Evolutionary conservation across 352 stramenopile genomes (phyloP), one percentile per base, ranked within the genome.

Genomic region (Phytopythium oedochilum): DNA sequence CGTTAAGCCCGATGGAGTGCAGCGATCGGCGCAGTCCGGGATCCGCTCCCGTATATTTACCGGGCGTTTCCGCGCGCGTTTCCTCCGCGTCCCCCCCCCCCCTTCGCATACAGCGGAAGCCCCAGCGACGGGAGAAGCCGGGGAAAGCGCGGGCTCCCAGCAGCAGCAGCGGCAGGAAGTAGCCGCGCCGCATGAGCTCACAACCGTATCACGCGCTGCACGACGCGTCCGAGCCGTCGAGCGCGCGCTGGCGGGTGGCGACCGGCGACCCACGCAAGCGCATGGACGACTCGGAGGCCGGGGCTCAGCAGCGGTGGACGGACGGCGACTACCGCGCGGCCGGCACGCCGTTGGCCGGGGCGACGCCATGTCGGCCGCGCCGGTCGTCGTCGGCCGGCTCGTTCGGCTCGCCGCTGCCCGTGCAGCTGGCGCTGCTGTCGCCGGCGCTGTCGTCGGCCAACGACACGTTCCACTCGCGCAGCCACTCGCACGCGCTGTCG

Each of bases 401-500:
- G 15, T 43, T 18, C 36, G n/a, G n/a, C n/a, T 22, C 36, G 36
- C 23, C 36, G 18, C 10, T 11, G 36, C 1, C 0, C 5, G 22
- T n/a, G 7, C 34, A 39, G 12, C 9, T 39, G 7, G 8, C 35
- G 17, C 17, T 22, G 35, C 35, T 17, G 0, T 42, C 35, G 17
- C 17, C 35, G 4, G 35, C 43, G 43, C 0, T n/a, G 23, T 49
- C 43, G 8, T n/a, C 23, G 20, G 25, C 25, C 28, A 35, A 23
- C 23, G 28, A 36, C 45, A 8, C 20, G 39, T 45, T 26, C 1
- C 63, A 63, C n/a, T 64, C 50, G 53, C 70, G 50, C 42, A 73
- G 68, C 28, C 70, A 81, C 38, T 71, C 70, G n/a, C 73, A 83
- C 45, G 63, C 72, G 0, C 50, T 83, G 32, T 81, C 73, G 8